Evolutionary conservation across 1,139 yeast genomes (phyloP), one percentile per base, ranked within the genome.

Genomic region (Lodderomyces theae): DNA sequence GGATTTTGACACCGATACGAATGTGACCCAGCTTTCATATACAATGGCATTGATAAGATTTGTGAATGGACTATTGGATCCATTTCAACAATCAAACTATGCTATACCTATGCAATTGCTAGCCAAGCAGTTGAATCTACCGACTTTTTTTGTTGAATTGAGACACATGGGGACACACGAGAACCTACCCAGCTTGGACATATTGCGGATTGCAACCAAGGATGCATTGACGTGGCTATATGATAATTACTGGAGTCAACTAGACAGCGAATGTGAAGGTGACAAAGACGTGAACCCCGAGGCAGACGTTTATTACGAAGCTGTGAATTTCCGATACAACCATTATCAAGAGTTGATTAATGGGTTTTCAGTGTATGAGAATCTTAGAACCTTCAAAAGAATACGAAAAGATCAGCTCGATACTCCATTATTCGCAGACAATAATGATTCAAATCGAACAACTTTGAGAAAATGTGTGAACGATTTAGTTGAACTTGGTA

Each of bases 161-260:
- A 69, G 99, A 47, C 98, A 94, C 59, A 77, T 80, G 58, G 92
- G 95, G 5, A 92, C 98, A 0, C 99, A 94, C 58, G 97, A 92
- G 51, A 72, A 68, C 12, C 62, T 92, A 17, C 97, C 97, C 0
- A 73, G 85, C 28, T 53, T 88, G 33, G 79, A 74, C 35, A 71
- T 86, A 62, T 69, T 92, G 17, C 68, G 95, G 31, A 59, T 68
- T 23, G 78, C 82, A 5, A 64, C 80, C 5, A 54, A 58, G 5
- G 67, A 76, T 42, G 96, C 96, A 0, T 59, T 90, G 36, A 66
- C 62, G 8, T 94, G 98, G 97, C 63, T 92, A 2, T 74, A 72
- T 60, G 75, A 69, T 9, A 71, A 85, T 53, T 92, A 84, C 62
- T 92, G 98, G 99, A 52, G 57, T 33, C 67, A 64, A 24, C 59